Base-by-base conservation (phyloP, 2,329 filamentous ascomycete genomes). In the Scedosporium apiospermum region DNA sequence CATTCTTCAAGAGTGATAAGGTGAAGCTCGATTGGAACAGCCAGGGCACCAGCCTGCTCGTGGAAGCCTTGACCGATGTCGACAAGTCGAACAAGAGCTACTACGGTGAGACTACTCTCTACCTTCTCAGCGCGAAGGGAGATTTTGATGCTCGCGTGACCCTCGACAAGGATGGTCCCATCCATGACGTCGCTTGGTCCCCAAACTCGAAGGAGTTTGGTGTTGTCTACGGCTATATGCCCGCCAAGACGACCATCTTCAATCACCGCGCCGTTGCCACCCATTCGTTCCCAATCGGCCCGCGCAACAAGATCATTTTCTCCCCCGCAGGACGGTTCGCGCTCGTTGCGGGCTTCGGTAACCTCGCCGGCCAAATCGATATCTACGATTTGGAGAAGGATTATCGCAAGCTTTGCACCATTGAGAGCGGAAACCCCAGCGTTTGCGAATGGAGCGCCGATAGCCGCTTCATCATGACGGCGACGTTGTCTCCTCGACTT, bases 11-110 rank as follows among this genome's bases (percentile, higher is more conserved):
- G 80, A 93, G 93, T 66, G 95, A 99, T 81, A 98, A 98, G 80
- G 93, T 99, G 58, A 92, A 97, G 77, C 80, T 99, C 72, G 97
- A 97, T 80, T 99, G 95, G 95, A 99, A 99, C 77, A 85, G 88
- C 68, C 82, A 91, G 65, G 95, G 95, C 61, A 96, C 93, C 44
- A 93, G 88, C 73, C 77, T 98, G 72, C 89, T 99, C 71, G 93
- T 98, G 67, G 85, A 99, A 70, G 93, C 95, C 63, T 93, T 98
- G 80, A 99, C 95, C 38, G 95, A 99, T 66, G 95, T 98, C 62
- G 95, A 99, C 78, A 96, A 95, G 79, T 92, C 92, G 64, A 96
- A 96, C 77, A 98, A 98, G 86, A 97, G 91, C 77, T 99, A 99
- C 80, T 99, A 99, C 70, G 95, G 95, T 72, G 95, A 99, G 80